Base-by-base conservation (phyloP, 2,329 filamentous ascomycete species). In the Stagonosporopsis vannaccii region DNA sequence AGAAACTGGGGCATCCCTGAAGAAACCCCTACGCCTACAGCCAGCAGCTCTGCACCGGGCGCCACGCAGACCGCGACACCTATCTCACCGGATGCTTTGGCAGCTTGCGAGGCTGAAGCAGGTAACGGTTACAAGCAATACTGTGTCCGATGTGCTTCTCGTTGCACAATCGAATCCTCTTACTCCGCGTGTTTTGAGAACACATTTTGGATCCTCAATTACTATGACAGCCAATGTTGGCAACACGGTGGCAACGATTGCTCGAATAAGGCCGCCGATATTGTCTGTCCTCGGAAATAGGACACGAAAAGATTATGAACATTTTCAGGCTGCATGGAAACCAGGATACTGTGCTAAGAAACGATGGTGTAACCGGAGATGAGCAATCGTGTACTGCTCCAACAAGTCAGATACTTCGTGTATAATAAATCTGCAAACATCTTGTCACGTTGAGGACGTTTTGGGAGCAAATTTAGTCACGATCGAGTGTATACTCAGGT, bases 221-320 rank as follows among this genome's bases (percentile, higher is more conserved):
- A 30, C 19, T 49, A 49, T 9, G 36, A 49, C 12, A 33, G 35
- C 17, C 35, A 49, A 2, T 49, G 46, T 28, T 41, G 26, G 46
- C 26, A 49, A 17, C 46, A 49, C 6, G 36, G 36, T 3, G 46
- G 46, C 3, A 49, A 8, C 3, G 26, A 41, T 19, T 41, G 46
- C 11, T 19, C 25, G 8, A 41, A 49, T 9, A 30, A 41, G 36
- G 36, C 46, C 15, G 46, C 36, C 11, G 26, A 41, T 6, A 32
- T 17, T 11, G 46, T 49, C 4, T 49, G 46, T 25, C 36, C 46
- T 12, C 32, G 12, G n/a, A 28, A 13, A 15, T 37, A 22, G 13
- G 13, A 45, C 4, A 1, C 4, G 5, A 12, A 8, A 19, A 12
- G 35, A 20, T n/a, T n/a, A n/a, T 5, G 17, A 9, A 20, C 3